These are phyloP conservation scores for Fusarium udum DNA, from an alignment of 2,329 filamentous ascomycete genomes.

Conservation along the genomic window DNA sequence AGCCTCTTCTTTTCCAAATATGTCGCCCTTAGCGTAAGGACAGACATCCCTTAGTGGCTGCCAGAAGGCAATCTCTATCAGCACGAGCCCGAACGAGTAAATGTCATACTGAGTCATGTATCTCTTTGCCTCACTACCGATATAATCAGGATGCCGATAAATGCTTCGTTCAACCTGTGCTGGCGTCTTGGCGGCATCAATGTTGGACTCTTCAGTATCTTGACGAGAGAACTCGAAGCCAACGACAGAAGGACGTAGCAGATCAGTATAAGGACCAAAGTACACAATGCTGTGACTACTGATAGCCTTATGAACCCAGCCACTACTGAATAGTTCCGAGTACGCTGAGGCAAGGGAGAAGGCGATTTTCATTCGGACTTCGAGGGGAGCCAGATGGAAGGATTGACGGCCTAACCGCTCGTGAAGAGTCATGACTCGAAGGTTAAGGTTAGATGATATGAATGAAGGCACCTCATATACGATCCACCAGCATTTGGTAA, in stretches of 20 bases:
- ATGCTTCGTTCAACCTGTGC: not conserved
- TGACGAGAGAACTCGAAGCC: not conserved
- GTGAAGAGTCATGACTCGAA: not conserved
- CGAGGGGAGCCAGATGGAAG: not conserved
- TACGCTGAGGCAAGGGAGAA: not conserved
- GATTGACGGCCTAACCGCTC: not conserved
- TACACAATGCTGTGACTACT: not conserved
- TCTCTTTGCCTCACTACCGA: not conserved
- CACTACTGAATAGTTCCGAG: not conserved
- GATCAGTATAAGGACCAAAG: not conserved
- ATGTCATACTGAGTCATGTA: not conserved
- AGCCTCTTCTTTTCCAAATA: not conserved
- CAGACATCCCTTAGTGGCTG: not conserved
- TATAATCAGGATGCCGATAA: not conserved
- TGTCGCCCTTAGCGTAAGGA: accelerated
- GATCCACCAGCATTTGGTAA: not conserved
- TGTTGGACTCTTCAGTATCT: not conserved
- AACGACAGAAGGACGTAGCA: not conserved
- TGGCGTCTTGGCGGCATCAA: not conserved
- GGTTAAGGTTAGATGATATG: accelerated
- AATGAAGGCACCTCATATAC: not conserved
- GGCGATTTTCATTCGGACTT: not conserved
- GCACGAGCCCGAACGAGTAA: not conserved
- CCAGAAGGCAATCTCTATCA: not conserved
- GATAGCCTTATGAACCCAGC: not conserved